Evolutionary conservation across 2,329 filamentous ascomycete genomes (phyloP), one percentile per base, ranked within the genome.

Genomic region (Fusarium nisikadoi): DNA sequence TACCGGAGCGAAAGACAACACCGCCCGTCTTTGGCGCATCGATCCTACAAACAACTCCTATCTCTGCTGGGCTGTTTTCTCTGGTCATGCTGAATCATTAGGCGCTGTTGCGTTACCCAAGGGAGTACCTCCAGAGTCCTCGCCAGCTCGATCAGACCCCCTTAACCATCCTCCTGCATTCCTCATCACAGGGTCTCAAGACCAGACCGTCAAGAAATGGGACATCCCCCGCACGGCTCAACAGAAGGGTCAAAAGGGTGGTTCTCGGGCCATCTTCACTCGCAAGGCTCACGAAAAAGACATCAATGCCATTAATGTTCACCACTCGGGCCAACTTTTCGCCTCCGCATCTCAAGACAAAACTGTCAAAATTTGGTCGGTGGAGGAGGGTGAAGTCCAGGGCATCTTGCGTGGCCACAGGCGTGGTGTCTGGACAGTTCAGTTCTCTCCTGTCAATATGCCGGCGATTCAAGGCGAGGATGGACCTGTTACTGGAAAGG

Each of bases 281-380:
- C 90, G 96, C 62, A 97, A 98, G 81, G 96, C 96, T 2, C 96
- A 99, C 82, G 96, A 99, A 79, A 99, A 99, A 80, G 96, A 99
- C 75, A 99, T 99, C 82, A 99, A 99, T 77, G 94, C 96, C 5
- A 89, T 99, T 55, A 94, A 97, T 72, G 87, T 96, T 16, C 93
- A 94, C 71, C 88, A 90, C 27, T 86, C 88, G 3, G 90, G 89
- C 8, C 89, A 91, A n/a, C 83, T 98, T 2, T 98, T 99, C 78
- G 97, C 95, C 6, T 98, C 96, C 2, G 95, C 96, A 35, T 98
- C 95, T 9, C 96, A 99, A 82, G 96, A 99, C 80, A 93, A 94
- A 74, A 97, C 94, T 0, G 94, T 98, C 74, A 99, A 98, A 84
- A 96, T 99, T 65, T 99, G 95, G 93, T 96, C 95, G 12, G 87